phyloP scores from a whole-genome alignment of 1,139 yeast species.

The Blastobotrys proliferans region DNA sequence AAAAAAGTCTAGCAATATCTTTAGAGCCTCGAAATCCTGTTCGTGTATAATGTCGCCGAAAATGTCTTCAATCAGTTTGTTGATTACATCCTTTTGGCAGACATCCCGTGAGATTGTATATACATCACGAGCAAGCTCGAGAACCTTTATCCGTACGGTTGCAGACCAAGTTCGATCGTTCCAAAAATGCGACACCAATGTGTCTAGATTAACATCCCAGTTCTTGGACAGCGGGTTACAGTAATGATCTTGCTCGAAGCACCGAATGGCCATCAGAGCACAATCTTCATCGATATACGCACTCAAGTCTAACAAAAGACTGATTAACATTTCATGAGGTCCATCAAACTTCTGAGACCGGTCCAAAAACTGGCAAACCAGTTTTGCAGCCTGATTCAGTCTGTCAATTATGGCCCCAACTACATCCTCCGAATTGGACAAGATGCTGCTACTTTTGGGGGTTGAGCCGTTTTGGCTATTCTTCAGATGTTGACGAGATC shows the following conservation, averaged over 20 bases:
- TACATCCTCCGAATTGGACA: slow-evolving; percentile 14
- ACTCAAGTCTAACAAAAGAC: slow-evolving; percentile 42
- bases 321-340: slow-evolving; percentile 44
- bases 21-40: slow-evolving; percentile 38
- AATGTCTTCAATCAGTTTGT: slow-evolving; percentile 20
- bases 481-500: slow-evolving; percentile 29
- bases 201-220: slow-evolving; percentile 50
- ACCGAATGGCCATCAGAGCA: slow-evolving; percentile 43
- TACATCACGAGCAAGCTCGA: slow-evolving; percentile 45
- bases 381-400: slow-evolving; percentile 19
- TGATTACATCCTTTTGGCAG: slow-evolving; percentile 19
- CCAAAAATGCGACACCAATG: slow-evolving; percentile 48
- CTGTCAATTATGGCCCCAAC: slow-evolving; percentile 17
- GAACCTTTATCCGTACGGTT: slow-evolving; percentile 40
- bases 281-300: slow-evolving; percentile 38
- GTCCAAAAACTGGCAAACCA: slow-evolving; percentile 20
- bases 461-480: slow-evolving; percentile 5
- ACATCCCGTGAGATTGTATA: slow-evolving; percentile 27
- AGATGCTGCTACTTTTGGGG: slow-evolving; percentile 1
- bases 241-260: slow-evolving; percentile 46
- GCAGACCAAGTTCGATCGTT: slow-evolving; percentile 32
- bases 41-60: slow-evolving; percentile 22
- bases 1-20: slow-evolving; percentile 32
- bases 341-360: slow-evolving; percentile 36
- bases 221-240: slow-evolving; percentile 52